Percentiles rank a stretch among this genome's conserved stretches.
phyloP scores from a whole-genome alignment of 371 early-diverging fungal species.

The Dipsacomyces acuminosporus region DNA sequence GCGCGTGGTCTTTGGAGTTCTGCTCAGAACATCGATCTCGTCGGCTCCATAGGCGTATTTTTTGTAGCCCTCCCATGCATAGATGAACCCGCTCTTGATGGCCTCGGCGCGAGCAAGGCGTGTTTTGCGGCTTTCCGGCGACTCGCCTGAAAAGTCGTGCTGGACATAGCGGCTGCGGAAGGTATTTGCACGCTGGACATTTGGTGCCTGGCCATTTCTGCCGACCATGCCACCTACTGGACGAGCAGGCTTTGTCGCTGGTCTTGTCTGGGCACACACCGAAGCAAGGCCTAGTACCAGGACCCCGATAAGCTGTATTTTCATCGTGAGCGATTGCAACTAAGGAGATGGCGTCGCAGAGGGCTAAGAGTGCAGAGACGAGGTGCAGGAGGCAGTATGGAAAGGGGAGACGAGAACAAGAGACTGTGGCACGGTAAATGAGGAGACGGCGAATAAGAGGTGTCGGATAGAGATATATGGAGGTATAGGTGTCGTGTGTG shows the following conservation, averaged over 20 bases:
- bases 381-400: neutral
- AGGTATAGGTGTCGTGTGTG: too few species aligned
- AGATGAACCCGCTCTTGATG: conserved; percentile 33
- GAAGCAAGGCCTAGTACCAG: too few species aligned
- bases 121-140: conserved; percentile 10
- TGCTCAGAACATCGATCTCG: conserved; percentile 72
- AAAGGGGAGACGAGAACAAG: neutral
- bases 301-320: too few species aligned
- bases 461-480: too few species aligned
- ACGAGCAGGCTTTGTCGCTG: too few species aligned
- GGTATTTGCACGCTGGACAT: conserved; percentile 1
- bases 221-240: conserved; percentile 9
- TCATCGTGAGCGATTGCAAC: too few species aligned
- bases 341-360: too few species aligned
- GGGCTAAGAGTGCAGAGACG: neutral
- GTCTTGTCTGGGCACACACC: too few species aligned
- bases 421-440: neutral
- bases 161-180: conserved; percentile 27
- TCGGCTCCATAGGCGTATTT: conserved; percentile 79
- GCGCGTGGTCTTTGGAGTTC: conserved; percentile 51
- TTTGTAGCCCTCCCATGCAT: conserved; percentile 80
- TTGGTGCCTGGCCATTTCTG: conserved; percentile 14
- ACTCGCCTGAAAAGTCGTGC: conserved; percentile 26
- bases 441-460: neutral
- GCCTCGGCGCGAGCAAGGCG: conserved; percentile 33